Evolutionary conservation across 371 early-diverging fungal genomes (phyloP), one percentile per base, ranked within the genome.

Genomic region (Nematocida major): DNA sequence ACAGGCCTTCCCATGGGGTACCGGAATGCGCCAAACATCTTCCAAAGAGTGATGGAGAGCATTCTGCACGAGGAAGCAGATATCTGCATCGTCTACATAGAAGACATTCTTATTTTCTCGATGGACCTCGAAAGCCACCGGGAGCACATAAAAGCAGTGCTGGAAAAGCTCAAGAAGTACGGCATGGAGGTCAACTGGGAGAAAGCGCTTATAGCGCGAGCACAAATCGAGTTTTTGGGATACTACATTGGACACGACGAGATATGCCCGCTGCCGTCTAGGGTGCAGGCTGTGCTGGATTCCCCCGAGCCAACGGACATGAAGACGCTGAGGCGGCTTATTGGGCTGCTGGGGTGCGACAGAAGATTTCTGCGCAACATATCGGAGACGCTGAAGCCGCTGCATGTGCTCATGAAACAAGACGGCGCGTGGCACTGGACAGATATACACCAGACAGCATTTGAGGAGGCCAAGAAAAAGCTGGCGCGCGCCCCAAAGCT

Each of bases 101-200:
- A 57, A 68, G 81, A 81, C 30, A 81, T 69, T 36, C 18, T 79
- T 22, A 66, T 79, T 36, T 70, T 26, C 51, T 38, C n/a, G 54
- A 11, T 57, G 30, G 32, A 2, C 13, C 54, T 20, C 15, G 68
- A 49, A 11, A 24, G 32, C 20, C 68, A 68, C 38, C 3, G 38
- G 5, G 3, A 59, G 39, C 28, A 68, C 45, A 3, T 68, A 18
- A n/a, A n/a, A n/a, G n/a, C n/a, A n/a, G n/a, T n/a, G n/a, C n/a
- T n/a, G n/a, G n/a, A n/a, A n/a, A n/a, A 22, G 39, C 4, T 42
- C 5, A 54, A 66, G 26, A 11, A 67, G 26, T 63, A 68, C 4
- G 30, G 49, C 2, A 3, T 20, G 47, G 34, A 26, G 15, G 20
- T 3, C 34, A 66, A 47, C 30, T 34, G 47, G 51, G 53, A 62